phyloP scores from a whole-genome alignment of 768 basidiomycete species.

The Trametes maxima region DNA sequence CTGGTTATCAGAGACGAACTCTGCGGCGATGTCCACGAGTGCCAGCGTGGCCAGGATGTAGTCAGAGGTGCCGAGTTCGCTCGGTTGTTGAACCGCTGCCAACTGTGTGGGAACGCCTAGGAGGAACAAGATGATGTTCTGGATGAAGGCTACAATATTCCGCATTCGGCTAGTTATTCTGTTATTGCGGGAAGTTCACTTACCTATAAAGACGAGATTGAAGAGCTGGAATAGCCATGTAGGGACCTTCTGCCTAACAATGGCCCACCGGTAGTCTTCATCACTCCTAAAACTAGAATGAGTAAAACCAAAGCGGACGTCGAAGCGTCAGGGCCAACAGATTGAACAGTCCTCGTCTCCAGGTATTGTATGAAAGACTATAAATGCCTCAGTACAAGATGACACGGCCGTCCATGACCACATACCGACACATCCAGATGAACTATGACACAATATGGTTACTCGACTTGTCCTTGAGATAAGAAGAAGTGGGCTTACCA shows the following conservation, averaged over 20 bases:
- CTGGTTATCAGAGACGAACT: conserved; percentile 90
- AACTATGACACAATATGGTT: neutral
- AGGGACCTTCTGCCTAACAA: conserved; percentile 66
- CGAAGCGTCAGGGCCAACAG: conserved; percentile 46
- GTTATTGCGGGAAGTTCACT: conserved; percentile 15
- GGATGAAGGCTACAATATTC: conserved; percentile 55
- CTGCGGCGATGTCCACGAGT: conserved; percentile 59
- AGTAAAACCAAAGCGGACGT: neutral
- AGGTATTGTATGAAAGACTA: conserved; percentile 79
- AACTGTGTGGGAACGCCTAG: conserved; percentile 64
- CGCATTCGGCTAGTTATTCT: neutral
- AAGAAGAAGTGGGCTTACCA: conserved; percentile 41
- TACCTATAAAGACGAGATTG: conserved; percentile 73
- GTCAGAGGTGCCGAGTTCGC: conserved; percentile 59
- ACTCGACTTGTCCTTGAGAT: neutral
- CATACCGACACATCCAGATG: conserved; percentile 29
- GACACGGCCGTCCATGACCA: neutral
- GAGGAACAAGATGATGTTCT: conserved; percentile 79
- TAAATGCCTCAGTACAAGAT: neutral
- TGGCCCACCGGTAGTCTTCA: conserved; percentile 92
- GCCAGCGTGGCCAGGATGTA: conserved; percentile 59
- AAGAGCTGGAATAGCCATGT: conserved; percentile 58
- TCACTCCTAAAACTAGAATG: conserved; percentile 52
- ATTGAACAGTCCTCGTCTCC: conserved; percentile 78
- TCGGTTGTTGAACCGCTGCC: conserved; percentile 57